Evolutionary conservation across 805 yeast species (phyloP).

Genomic region (Kuraishia floccosa): DNA sequence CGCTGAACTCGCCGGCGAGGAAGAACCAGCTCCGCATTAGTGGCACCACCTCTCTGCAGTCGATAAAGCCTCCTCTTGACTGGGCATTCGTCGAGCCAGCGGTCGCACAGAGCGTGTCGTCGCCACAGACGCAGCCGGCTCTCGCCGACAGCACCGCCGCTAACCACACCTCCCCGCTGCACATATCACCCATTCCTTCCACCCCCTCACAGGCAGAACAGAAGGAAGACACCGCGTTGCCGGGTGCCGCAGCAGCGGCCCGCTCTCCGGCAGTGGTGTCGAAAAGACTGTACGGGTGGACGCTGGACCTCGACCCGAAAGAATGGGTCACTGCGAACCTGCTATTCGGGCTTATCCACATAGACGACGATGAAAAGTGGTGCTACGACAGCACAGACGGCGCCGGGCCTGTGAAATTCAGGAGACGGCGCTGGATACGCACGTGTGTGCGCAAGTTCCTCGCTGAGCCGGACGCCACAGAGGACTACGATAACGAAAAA

Average conservation of each 20-base stretch:
- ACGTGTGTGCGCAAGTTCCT: slow-evolving; percentile 17
- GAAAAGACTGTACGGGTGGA: slow-evolving; percentile 59
- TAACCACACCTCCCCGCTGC: too few species aligned
- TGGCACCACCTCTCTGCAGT: slow-evolving; percentile 19
- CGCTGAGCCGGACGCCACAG: slow-evolving; percentile 4
- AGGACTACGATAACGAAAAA: too few species aligned
- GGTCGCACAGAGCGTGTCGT: background rate
- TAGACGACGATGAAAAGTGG: slow-evolving; percentile 78
- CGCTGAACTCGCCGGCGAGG: slow-evolving; percentile 33
- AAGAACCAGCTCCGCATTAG: slow-evolving; percentile 14
- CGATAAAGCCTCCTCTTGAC: slow-evolving; percentile 43
- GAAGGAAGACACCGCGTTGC: too few species aligned
- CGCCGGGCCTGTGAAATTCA: slow-evolving; percentile 15
- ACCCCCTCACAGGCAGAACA: too few species aligned
- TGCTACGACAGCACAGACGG: slow-evolving; percentile 51
- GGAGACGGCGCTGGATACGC: slow-evolving; percentile 64
- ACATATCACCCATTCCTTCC: too few species aligned
- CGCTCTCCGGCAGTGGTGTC: too few species aligned
- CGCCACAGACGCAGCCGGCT: background rate
- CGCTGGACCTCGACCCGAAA: slow-evolving; percentile 49
- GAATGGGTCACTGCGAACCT: slow-evolving; percentile 49
- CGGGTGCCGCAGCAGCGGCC: too few species aligned
- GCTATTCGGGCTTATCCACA: slow-evolving; percentile 37
- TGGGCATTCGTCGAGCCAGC: slow-evolving; percentile 34
- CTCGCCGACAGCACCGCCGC: slow-evolving; percentile 1